Evolutionary conservation across 306 rosid genomes (phyloP).

Genomic region (Astragalus membranaceus): DNA sequence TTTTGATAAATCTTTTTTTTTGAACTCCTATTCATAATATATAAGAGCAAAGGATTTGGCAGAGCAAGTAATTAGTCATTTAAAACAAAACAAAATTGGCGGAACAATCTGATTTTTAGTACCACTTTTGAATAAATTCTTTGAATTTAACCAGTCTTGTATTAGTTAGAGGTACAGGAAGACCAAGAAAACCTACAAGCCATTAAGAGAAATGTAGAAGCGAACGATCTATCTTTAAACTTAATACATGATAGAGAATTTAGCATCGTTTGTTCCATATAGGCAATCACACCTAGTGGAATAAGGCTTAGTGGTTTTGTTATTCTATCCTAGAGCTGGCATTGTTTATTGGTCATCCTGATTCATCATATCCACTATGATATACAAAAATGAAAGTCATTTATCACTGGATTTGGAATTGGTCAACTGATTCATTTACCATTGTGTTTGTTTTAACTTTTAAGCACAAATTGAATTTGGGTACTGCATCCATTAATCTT

Average conservation of each 20-base stretch:
- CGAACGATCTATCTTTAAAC: neutral
- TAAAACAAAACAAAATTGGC: neutral
- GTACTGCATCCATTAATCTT: neutral
- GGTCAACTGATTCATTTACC: neutral
- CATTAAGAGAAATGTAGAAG: neutral
- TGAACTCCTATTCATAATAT: neutral
- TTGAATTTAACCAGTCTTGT: neutral
- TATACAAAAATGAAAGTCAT: neutral
- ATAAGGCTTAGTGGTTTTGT: neutral
- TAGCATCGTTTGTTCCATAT: neutral
- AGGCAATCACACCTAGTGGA: neutral
- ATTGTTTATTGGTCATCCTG: neutral
- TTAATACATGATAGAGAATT: neutral
- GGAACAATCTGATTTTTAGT: neutral
- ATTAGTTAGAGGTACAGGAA: neutral
- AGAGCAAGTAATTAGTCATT: neutral
- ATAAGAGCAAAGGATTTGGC: slow-evolving; percentile 4
- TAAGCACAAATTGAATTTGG: neutral
- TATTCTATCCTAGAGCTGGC: neutral
- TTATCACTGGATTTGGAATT: neutral
- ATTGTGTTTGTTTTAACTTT: neutral
- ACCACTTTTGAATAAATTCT: neutral
- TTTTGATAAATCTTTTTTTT: neutral
- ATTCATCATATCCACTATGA: neutral
- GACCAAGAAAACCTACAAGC: neutral